Percentiles rank a stretch among this genome's conserved stretches.
Conservation (phyloP, 176 grass and related monocot species). For the Hyparrhenia diplandra region DNA sequence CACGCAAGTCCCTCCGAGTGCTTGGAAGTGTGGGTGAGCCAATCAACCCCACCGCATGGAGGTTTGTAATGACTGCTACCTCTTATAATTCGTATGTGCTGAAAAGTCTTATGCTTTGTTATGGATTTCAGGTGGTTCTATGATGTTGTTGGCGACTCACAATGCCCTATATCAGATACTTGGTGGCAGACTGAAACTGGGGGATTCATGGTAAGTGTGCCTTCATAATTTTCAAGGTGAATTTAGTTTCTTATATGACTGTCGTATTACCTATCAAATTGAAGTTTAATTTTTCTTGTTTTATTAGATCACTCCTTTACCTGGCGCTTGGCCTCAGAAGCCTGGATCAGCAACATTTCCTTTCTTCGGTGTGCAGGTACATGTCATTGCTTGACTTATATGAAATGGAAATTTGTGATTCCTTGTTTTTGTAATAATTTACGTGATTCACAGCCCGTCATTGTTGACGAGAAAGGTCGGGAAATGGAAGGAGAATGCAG, state of each 20-base stretch:
- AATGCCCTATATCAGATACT: constrained; percentile 95
- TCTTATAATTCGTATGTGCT: constrained; percentile 3
- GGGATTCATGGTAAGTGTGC: constrained; percentile 86
- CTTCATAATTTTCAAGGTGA: background rate
- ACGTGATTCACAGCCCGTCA: constrained; percentile 54
- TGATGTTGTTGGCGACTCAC: constrained; percentile 74
- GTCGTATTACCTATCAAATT: background rate
- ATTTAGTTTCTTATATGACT: background rate
- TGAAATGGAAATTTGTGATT: background rate
- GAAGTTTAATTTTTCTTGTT: constrained; percentile 15
- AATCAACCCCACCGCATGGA: constrained; percentile 98
- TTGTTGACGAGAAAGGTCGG: constrained; percentile 90
- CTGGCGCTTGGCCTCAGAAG: constrained; percentile 94
- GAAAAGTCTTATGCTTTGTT: constrained; percentile 25
- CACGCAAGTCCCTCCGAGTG: constrained; percentile 92
- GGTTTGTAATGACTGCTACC: constrained; percentile 40
- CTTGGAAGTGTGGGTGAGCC: constrained; percentile 99
- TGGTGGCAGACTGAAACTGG: constrained; percentile 99
- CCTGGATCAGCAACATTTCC: constrained; percentile 93
- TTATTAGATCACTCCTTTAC: constrained; percentile 83
- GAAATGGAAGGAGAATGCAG: constrained; percentile 92
- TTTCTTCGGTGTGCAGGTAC: constrained; percentile 95
- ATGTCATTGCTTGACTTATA: background rate
- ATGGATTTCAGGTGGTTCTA: constrained; percentile 78
- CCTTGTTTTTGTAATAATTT: background rate